These are phyloP conservation scores for Monilinia laxa DNA, from an alignment of 2,329 filamentous ascomycete species.

Conservation along the genomic window DNA sequence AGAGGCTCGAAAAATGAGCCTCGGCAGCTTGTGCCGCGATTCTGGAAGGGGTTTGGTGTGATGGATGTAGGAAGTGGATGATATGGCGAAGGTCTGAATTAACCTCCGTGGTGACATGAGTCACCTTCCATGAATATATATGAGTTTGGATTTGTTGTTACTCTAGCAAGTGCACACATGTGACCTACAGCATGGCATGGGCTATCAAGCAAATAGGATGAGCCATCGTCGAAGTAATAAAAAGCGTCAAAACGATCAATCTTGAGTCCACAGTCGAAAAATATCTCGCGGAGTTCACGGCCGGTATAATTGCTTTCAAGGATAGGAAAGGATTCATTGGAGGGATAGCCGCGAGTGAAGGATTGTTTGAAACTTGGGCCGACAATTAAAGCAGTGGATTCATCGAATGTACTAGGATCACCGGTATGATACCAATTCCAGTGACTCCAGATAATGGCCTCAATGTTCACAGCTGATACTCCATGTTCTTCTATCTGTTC, in stretches of 20 bases:
- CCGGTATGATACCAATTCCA: conserved; percentile 47
- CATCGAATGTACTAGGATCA: conserved; percentile 46
- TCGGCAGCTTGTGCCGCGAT: conserved; percentile 39
- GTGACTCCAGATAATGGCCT: conserved; percentile 42
- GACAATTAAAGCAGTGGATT: conserved; percentile 46
- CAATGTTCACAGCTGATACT: conserved; percentile 40
- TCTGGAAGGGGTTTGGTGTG: conserved; percentile 44
- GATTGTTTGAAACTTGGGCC: conserved; percentile 48
- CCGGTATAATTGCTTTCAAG: conserved; percentile 45
- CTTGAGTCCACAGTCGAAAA: conserved; percentile 41
- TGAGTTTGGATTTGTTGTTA: conserved; percentile 33
- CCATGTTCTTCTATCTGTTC: conserved; percentile 45
- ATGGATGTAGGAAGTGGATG: conserved; percentile 44
- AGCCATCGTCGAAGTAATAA: conserved; percentile 57
- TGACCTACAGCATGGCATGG: conserved; percentile 46
- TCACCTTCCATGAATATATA: conserved; percentile 48
- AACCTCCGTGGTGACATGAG: conserved; percentile 43
- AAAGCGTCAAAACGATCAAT: conserved; percentile 49
- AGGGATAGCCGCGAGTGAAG: conserved; percentile 48
- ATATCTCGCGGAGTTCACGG: conserved; percentile 42
- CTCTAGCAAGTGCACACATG: conserved; percentile 45
- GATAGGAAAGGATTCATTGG: conserved; percentile 43
- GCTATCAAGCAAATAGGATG: conserved; percentile 51
- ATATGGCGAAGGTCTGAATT: conserved; percentile 47
- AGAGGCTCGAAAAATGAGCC: conserved; percentile 45